Percentiles rank a stretch among this genome's conserved stretches.
Evolutionary conservation across 257 asterid species (phyloP).

Genomic region (Coffea canephora): DNA sequence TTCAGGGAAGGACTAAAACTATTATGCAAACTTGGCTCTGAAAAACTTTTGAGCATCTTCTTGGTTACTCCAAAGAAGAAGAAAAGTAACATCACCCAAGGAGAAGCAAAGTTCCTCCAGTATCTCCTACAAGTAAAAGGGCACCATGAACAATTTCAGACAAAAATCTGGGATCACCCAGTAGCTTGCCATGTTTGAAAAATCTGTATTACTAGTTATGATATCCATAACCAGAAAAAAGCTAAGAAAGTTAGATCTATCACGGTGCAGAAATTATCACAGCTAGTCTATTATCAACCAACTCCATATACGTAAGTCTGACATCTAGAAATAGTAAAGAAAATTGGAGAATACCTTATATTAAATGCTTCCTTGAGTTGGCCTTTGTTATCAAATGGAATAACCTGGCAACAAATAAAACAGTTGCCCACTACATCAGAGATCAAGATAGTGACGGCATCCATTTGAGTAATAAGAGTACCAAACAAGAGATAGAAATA

Average conservation of each 20-base stretch:
- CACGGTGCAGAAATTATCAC: background rate
- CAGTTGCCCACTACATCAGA: slow-evolving; percentile 9
- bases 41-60: background rate
- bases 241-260: background rate
- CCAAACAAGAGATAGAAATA: background rate
- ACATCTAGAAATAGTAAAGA: background rate
- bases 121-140: background rate
- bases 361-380: slow-evolving; percentile 91
- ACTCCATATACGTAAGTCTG: background rate
- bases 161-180: background rate
- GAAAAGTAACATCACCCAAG: background rate
- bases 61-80: background rate
- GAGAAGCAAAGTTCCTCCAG: background rate
- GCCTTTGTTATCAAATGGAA: slow-evolving; percentile 90
- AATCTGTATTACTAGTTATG: background rate
- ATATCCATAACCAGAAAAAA: background rate
- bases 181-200: background rate
- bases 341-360: slow-evolving; percentile 52
- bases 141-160: background rate
- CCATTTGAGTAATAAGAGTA: background rate
- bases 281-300: background rate
- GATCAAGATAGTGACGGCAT: background rate
- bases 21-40: background rate
- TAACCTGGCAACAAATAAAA: slow-evolving; percentile 49
- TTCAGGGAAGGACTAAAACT: background rate